phyloP scores from a whole-genome alignment of 2,329 filamentous ascomycete genomes.

The Coleophoma eucalyptorum region DNA sequence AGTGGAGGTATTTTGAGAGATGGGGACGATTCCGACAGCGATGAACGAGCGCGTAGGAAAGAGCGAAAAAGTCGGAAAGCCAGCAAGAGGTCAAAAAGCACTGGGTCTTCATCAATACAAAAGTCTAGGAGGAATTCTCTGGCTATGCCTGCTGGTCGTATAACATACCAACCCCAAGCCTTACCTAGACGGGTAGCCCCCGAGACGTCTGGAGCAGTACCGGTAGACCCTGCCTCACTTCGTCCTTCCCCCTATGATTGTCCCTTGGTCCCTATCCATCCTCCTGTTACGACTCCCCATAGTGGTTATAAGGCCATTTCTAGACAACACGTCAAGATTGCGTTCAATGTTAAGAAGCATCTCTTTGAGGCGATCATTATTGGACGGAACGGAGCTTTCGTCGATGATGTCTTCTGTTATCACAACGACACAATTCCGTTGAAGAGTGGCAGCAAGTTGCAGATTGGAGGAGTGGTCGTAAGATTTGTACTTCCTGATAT shows the following conservation, averaged over 20 bases:
- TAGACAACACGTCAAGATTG: conserved; percentile 68
- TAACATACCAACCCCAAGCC: conserved; percentile 46
- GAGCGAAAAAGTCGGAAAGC: conserved; percentile 33
- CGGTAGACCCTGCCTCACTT: conserved; percentile 55
- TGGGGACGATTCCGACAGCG: conserved; percentile 57
- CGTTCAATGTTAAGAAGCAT: conserved; percentile 59
- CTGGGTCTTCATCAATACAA: conserved; percentile 35
- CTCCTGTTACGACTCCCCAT: conserved; percentile 57
- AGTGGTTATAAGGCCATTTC: conserved; percentile 70
- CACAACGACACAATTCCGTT: conserved; percentile 53
- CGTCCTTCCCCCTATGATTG: conserved; percentile 58
- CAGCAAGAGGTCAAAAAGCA: conserved; percentile 38
- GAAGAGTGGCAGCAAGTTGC: conserved; percentile 61
- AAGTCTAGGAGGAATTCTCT: conserved; percentile 25
- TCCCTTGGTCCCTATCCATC: conserved; percentile 70
- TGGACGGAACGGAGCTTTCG: conserved; percentile 65
- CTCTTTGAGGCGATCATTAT: conserved; percentile 60
- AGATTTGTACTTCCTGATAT: conserved; percentile 65
- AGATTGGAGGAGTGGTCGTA: conserved; percentile 69
- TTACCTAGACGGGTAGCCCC: conserved; percentile 41
- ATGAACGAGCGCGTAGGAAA: conserved; percentile 40
- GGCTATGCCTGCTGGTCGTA: conserved; percentile 19
- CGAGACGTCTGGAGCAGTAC: conserved; percentile 54
- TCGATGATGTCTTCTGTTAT: conserved; percentile 53
- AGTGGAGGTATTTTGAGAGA: conserved; percentile 66